A percentile compares a stretch with the other conserved stretches of the same genome.
These are phyloP conservation scores for Talaromyces wortmannii DNA, from an alignment of 495 filamentous ascomycete species.

Conservation along the genomic window DNA sequence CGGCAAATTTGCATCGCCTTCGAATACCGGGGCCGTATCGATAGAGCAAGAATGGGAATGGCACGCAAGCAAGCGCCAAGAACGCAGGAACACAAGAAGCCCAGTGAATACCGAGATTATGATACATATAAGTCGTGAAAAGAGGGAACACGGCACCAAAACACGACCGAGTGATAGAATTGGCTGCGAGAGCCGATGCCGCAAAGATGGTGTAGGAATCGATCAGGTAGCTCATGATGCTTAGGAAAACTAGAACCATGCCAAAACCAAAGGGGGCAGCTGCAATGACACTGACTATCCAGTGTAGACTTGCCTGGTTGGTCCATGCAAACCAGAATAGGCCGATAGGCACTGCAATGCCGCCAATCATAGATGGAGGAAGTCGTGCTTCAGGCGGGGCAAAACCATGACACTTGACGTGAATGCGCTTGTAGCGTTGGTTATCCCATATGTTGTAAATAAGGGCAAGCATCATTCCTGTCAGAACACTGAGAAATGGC, in stretches of 20 bases:
- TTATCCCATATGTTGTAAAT: constrained; percentile 29
- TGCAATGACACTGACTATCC: constrained; percentile 53
- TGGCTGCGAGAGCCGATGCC: constrained; percentile 61
- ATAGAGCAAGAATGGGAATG: constrained; percentile 63
- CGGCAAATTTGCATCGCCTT: constrained; percentile 55
- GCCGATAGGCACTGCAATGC: constrained; percentile 27
- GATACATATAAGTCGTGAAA: constrained; percentile 62
- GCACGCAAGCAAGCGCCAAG: constrained; percentile 52
- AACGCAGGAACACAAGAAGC: constrained; percentile 62
- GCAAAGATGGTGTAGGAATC: constrained; percentile 64
- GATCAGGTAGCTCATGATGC: constrained; percentile 65
- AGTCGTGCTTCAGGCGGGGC: constrained; percentile 33
- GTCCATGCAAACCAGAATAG: constrained; percentile 57
- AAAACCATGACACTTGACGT: constrained; percentile 6
- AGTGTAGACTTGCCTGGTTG: constrained; percentile 55
- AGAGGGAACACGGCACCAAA: constrained; percentile 70
- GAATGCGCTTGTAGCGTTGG: constrained; percentile 21
- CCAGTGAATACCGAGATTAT: constrained; percentile 62
- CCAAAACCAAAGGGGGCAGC: constrained; percentile 62
- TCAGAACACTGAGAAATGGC: constrained; percentile 27
- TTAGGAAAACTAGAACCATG: constrained; percentile 61
- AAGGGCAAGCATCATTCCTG: constrained; percentile 52
- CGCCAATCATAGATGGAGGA: constrained; percentile 20
- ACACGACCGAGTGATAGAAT: constrained; percentile 44
- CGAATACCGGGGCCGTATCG: constrained; percentile 55